Evolutionary conservation across 768 basidiomycete genomes (phyloP), one percentile per base, ranked within the genome.

Genomic region (Auriscalpium microsporum): DNA sequence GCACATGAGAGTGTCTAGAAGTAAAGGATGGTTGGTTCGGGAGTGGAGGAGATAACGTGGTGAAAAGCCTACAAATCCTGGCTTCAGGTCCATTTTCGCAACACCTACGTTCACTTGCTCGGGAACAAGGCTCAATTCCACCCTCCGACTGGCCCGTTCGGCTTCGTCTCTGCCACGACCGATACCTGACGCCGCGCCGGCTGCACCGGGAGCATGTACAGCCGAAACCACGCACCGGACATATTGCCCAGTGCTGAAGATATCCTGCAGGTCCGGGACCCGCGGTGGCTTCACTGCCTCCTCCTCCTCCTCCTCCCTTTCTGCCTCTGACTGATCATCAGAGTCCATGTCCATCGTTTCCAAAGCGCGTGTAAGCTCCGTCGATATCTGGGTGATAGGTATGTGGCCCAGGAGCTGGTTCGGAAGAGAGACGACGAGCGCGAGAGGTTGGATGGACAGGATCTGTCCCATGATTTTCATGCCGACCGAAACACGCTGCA

Each of bases 371-470:
- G 93, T 97, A 56, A 93, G 77, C 64, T 89, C 85, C 35, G 80
- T 71, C 13, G 93, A 90, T 56, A 98, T 79, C 68, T 94, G 86
- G 42, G 94, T 98, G 60, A 99, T 91, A 21, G 95, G 94, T 36
- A 98, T 78, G 70, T 99, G 93, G 9, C 82, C 96, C 61, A 90
- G 80, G 40, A 99, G 82, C 71, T 97, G 94, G 63, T 94, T 90
- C 16, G 96, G 95, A n/a, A 99, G 77, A 16, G 95, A 97, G 33
- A 98, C 75, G 56, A 98, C 79, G 56, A 99, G 78, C 46, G 91
- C 87, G 37, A 99, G 82, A 10, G 94, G 90, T 58, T 91, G 83
- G 52, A 98, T 80, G 28, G 87, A 80, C 62, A 90, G 78, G 51
- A 99, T 79, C 72, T 93, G 88, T n/a, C 84, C 86, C 37, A 98